Percentiles rank a stretch among this genome's conserved stretches.
These are phyloP conservation scores for Tricholoma sp. DNA, from an alignment of 768 basidiomycete genomes.

Conservation along the genomic window DNA sequence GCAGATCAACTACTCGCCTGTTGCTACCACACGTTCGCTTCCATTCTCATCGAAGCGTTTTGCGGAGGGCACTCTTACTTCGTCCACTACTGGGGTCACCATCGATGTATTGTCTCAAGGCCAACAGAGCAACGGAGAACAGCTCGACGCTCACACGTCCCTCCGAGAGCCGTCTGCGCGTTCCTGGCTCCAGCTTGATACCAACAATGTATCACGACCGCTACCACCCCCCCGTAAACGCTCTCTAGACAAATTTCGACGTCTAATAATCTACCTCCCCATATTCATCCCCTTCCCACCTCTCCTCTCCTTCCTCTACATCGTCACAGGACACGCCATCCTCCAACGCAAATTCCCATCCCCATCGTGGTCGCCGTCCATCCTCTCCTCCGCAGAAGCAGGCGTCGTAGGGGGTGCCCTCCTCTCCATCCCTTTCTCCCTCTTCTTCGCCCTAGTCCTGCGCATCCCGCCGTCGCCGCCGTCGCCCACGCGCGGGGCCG, in stretches of 20 bases:
- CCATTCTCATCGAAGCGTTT: too few species aligned
- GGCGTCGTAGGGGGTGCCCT: slow-evolving; percentile 30
- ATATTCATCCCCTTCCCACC: slow-evolving; percentile 31
- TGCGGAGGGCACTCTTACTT: too few species aligned
- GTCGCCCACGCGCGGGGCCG: slow-evolving; percentile 7
- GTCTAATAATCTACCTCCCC: slow-evolving; percentile 10
- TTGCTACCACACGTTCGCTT: too few species aligned
- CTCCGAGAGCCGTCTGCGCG: too few species aligned
- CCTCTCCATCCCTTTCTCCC: slow-evolving; percentile 26
- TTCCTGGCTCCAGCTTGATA: too few species aligned
- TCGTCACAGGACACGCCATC: slow-evolving; percentile 26
- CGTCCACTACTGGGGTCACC: too few species aligned
- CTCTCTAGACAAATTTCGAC: background rate
- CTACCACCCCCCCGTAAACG: background rate
- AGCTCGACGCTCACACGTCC: too few species aligned
- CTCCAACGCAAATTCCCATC: slow-evolving; percentile 18
- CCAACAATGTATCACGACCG: too few species aligned
- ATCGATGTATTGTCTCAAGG: too few species aligned
- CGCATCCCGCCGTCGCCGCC: slow-evolving; percentile 11
- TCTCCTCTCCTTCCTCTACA: slow-evolving; percentile 24
- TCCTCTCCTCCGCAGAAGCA: slow-evolving; percentile 26
- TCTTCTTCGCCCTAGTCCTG: slow-evolving; percentile 26
- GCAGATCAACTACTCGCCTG: too few species aligned
- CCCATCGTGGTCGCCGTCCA: slow-evolving; percentile 14
- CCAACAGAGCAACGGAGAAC: too few species aligned